These are phyloP conservation scores for Cyclotella sp. DNA, from an alignment of 108 stramenopile genomes.

Conservation along the genomic window DNA sequence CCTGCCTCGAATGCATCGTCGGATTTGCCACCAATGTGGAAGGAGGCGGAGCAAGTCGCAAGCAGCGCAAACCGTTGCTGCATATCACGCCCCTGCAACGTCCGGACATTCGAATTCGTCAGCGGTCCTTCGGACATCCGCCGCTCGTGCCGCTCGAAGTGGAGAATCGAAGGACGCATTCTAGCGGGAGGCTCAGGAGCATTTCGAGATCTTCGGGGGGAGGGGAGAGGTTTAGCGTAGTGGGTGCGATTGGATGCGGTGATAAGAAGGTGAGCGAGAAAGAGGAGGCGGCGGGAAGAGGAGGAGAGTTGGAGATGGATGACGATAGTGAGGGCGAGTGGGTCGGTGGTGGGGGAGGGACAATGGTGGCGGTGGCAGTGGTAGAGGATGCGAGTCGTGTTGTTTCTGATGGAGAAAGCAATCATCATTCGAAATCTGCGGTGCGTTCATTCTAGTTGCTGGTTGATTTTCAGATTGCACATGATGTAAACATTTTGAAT, in stretches of 20 bases:
- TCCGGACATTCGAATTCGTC: not conserved
- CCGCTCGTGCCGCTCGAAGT: not conserved
- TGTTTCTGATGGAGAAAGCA: not conserved
- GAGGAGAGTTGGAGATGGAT: slow-evolving; percentile 1
- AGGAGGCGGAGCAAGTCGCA: no score
- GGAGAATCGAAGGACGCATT: not conserved
- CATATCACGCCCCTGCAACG: no score
- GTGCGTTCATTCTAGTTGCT: not conserved
- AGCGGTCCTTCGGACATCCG: slow-evolving; percentile 2
- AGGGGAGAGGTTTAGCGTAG: slow-evolving; percentile 6
- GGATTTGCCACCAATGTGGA: slow-evolving; percentile 1
- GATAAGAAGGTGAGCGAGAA: not conserved
- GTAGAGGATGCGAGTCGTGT: not conserved
- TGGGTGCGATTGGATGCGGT: not conserved
- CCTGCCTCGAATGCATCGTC: slow-evolving; percentile 25
- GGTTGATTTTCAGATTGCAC: no score
- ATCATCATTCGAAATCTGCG: not conserved
- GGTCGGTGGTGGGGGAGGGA: not conserved
- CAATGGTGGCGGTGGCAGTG: not conserved
- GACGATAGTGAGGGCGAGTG: slow-evolving; percentile 7
- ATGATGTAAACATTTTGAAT: no score
- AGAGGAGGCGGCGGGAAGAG: not conserved
- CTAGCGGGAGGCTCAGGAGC: no score
- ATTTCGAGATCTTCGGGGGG: not conserved
- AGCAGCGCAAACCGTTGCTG: not conserved